Evolutionary conservation across 306 rosid genomes (phyloP), one percentile per base, ranked within the genome.

Genomic region (Cicer cuneatum): DNA sequence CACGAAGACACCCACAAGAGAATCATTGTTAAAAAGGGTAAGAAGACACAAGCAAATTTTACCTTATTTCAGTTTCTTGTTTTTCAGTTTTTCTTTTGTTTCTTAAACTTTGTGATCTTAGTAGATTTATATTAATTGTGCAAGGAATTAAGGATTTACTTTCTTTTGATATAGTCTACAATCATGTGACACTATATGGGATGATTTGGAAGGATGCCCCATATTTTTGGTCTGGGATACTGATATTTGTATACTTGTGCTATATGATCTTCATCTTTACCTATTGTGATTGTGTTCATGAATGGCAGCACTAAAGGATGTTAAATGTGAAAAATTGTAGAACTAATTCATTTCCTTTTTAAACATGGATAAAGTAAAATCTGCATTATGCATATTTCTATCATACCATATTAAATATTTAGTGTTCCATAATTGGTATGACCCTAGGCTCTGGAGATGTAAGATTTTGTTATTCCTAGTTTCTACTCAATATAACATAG

Each of bases 1-100:
- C 86, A 95, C 99, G 39, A 95, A 95, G 84, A 87, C 97, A 41
- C 99, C 99, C 9, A 81, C 96, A 33, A 87, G 96, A 85, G 96
- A 90, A 69, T 86, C 91, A 1, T 76, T 88, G 63, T 77, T 81
- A 39, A 89, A 49, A 86, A 95, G 82, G 80, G 98, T 95, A 82
- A 75, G 81, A 54, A 49, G 9, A 6, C 63, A 13, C 3, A 19
- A 12, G 37, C 39, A 41, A 46, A 11, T 65, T 72, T 69, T 2
- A n/a, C 47, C 66, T 64, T 6, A 33, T 79, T 79, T 79, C 6
- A 62, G 41, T 62, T 62, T 71, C n/a, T n/a, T n/a, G n/a, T n/a
- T n/a, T n/a, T n/a, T n/a, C n/a, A n/a, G n/a, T 49, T 24, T 54
- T 19, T 19, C 15, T 2, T 14, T 2, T 21, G 1, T 24, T 24